Evolutionary conservation across 2,329 filamentous ascomycete genomes (phyloP).

Genomic region (Ophiostoma sp.): DNA sequence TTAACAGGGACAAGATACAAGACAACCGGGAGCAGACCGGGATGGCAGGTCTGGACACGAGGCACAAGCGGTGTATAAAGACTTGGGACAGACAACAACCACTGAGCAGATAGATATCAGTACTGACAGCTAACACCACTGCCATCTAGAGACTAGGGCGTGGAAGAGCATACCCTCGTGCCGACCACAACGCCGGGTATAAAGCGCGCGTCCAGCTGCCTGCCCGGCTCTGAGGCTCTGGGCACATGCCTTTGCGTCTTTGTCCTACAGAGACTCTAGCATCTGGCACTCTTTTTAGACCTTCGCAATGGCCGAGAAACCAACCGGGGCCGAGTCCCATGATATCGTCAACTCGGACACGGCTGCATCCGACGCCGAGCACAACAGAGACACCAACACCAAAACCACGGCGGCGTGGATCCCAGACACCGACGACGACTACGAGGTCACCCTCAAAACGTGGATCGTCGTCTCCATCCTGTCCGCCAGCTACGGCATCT

Average conservation of each 20-base stretch:
- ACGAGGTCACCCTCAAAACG: slow-evolving; percentile 39
- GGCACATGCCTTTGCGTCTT: neutral
- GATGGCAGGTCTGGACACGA: no score
- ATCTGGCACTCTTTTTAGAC: neutral
- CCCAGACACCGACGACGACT: slow-evolving; percentile 35
- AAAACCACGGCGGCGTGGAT: slow-evolving; percentile 22
- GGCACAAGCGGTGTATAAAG: no score
- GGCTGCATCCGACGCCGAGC: neutral
- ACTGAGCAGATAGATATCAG: neutral
- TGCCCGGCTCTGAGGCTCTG: no score
- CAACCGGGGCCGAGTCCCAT: neutral
- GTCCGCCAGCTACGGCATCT: slow-evolving; percentile 36
- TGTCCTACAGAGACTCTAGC: neutral
- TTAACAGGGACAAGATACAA: no score
- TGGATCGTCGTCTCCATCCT: slow-evolving; percentile 39
- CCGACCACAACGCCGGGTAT: neutral
- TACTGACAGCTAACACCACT: neutral
- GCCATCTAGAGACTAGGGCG: neutral
- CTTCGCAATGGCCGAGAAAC: neutral
- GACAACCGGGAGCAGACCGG: no score
- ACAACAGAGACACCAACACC: neutral
- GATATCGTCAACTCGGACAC: neutral
- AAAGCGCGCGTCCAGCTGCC: neutral
- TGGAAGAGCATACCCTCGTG: slow-evolving; percentile 1
- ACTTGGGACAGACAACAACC: no score